Percentiles rank a stretch among this genome's conserved stretches.
Conservation (phyloP, 2,329 filamentous ascomycete genomes). For the Ophiostoma angusticollis region DNA sequence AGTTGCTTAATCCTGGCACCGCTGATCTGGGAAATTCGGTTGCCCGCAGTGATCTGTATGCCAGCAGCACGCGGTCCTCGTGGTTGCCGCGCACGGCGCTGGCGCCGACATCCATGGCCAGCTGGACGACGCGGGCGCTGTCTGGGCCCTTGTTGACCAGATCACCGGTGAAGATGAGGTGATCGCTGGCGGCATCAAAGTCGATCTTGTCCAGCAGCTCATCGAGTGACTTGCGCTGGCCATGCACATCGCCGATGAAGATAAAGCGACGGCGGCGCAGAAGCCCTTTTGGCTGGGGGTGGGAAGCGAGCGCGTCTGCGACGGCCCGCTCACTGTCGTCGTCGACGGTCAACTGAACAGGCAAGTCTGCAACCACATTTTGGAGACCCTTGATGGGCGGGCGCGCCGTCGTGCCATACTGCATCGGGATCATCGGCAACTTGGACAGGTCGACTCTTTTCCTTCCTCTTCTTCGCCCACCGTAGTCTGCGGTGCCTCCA, state of each 20-base stretch:
- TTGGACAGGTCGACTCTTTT: background rate
- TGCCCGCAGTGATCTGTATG: conserved; percentile 31
- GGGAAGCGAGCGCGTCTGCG: conserved; percentile 17
- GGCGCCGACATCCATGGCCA: conserved; percentile 60
- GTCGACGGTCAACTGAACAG: conserved; percentile 18
- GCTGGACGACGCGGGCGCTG: conserved; percentile 61
- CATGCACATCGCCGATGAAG: conserved; percentile 85
- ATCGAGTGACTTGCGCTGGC: conserved; percentile 57
- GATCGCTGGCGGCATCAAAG: conserved; percentile 51
- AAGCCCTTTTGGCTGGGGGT: conserved; percentile 18
- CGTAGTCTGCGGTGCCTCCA: background rate
- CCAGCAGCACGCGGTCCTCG: conserved; percentile 72
- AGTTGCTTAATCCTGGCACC: background rate
- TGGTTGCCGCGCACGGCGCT: conserved; percentile 84
- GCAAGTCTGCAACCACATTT: conserved; percentile 19
- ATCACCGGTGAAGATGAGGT: conserved; percentile 66
- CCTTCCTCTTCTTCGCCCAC: background rate
- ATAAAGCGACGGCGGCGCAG: conserved; percentile 46
- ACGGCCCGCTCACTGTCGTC: conserved; percentile 13
- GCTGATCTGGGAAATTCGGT: conserved; percentile 12
- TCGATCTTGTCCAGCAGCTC: conserved; percentile 52
- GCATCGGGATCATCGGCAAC: conserved; percentile 9
- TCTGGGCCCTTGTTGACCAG: conserved; percentile 80
- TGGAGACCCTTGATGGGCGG: conserved; percentile 24
- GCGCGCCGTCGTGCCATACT: conserved; percentile 26